Evolutionary conservation across 805 yeast species (phyloP).

Genomic region (Saccharomycopsis schoenii): DNA sequence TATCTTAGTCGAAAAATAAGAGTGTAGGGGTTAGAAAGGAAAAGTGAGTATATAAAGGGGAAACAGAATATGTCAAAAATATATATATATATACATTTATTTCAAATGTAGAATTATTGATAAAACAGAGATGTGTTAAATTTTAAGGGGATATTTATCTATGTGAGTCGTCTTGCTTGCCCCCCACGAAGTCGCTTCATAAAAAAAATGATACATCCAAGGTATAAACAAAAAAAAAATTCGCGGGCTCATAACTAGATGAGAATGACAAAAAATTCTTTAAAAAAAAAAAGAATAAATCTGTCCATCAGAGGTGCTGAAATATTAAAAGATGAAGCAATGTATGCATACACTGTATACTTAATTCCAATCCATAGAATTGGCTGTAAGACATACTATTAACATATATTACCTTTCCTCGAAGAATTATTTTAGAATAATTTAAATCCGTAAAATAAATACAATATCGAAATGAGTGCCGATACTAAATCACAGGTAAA

Average conservation of each 20-base stretch:
- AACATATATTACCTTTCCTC: neutral
- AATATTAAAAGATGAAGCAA: neutral
- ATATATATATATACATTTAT: neutral
- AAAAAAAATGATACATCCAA: neutral
- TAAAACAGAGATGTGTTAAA: neutral
- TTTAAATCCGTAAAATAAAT: neutral
- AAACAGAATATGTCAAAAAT: neutral
- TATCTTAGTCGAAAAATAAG: too few species aligned
- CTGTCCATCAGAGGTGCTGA: neutral
- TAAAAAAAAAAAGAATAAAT: neutral
- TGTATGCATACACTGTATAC: neutral
- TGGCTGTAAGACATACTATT: too few species aligned
- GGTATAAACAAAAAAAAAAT: neutral
- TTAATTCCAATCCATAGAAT: neutral
- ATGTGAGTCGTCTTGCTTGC: neutral
- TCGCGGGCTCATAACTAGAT: neutral
- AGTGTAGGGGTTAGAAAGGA: too few species aligned
- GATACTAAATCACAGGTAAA: constrained; percentile 52
- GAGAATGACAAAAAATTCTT: neutral
- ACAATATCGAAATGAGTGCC: neutral
- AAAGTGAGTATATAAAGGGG: neutral
- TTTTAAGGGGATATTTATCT: neutral
- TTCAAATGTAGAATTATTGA: neutral
- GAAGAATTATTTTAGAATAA: neutral
- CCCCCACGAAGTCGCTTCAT: neutral